Conservation (phyloP, 164 flowering plant species). For the Chimonanthus praecox region DNA sequence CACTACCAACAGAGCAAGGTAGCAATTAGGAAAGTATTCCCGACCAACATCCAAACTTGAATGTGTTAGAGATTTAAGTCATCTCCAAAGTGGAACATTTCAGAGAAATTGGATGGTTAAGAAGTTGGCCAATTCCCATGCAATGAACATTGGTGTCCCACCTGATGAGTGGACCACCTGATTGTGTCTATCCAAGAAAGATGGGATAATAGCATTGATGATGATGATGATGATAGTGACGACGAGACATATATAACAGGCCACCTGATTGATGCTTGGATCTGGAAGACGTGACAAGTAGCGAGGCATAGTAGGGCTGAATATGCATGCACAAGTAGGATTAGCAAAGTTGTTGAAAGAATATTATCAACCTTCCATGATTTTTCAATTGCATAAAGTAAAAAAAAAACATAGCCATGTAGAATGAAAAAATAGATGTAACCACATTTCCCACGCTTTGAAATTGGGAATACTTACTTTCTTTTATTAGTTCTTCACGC, state of each 20-base stretch:
- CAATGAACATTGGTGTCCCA: neutral
- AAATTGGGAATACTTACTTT: conserved; percentile 40
- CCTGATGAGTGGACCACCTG: neutral
- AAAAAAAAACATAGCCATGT: too few relatives aligned
- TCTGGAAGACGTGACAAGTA: neutral
- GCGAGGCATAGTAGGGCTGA: neutral
- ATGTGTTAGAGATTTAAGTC: neutral
- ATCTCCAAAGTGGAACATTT: neutral
- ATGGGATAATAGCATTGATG: too few relatives aligned
- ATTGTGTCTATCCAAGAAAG: too few relatives aligned
- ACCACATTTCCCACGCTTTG: neutral
- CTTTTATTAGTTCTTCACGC: conserved; percentile 91
- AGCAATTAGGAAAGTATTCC: neutral
- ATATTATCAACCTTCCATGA: neutral
- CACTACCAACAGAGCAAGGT: neutral
- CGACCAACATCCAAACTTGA: neutral
- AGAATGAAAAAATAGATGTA: neutral
- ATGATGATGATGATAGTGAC: too few relatives aligned
- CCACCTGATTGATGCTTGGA: neutral
- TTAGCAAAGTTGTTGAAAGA: neutral
- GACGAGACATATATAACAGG: neutral
- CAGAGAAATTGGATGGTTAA: neutral
- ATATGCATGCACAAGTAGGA: neutral
- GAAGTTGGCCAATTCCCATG: neutral
- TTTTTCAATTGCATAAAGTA: neutral